phyloP scores from a whole-genome alignment of 495 filamentous ascomycete species.

The Penicillium herquei region DNA sequence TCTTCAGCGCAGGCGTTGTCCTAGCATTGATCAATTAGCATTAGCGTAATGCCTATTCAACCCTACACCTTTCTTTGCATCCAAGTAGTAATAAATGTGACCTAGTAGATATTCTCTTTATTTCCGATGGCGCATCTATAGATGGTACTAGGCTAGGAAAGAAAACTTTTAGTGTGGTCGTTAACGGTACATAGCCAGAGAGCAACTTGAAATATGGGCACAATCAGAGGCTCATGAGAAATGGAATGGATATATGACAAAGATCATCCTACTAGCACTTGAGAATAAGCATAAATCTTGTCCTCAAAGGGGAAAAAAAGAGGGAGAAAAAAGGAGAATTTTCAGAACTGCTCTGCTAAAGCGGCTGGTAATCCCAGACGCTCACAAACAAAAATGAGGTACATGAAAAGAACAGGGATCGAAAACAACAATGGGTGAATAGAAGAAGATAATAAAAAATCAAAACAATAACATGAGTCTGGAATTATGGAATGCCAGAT shows the following conservation, averaged over 20 bases:
- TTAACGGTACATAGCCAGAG: no score
- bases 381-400: not conserved
- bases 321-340: constrained; percentile 9
- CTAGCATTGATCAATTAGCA: constrained; percentile 34
- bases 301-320: not conserved
- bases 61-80: not conserved
- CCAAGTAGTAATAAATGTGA: no score
- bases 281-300: not conserved
- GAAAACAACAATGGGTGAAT: not conserved
- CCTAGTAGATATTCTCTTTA: no score
- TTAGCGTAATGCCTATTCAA: constrained; percentile 27
- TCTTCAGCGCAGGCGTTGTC: constrained; percentile 32
- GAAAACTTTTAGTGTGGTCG: no score
- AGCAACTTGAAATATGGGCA: not conserved
- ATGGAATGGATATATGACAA: constrained; percentile 1
- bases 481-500: constrained; percentile 7
- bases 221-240: not conserved
- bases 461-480: not conserved
- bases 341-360: constrained; percentile 15
- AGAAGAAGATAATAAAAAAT: not conserved
- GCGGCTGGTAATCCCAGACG: constrained; percentile 1
- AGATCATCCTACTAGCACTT: not conserved
- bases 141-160: no score
- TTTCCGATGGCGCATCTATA: no score
- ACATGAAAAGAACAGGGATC: not conserved